Evolutionary conservation across 306 rosid genomes (phyloP), one percentile per base, ranked within the genome.

Genomic region (Glycine tomentella): DNA sequence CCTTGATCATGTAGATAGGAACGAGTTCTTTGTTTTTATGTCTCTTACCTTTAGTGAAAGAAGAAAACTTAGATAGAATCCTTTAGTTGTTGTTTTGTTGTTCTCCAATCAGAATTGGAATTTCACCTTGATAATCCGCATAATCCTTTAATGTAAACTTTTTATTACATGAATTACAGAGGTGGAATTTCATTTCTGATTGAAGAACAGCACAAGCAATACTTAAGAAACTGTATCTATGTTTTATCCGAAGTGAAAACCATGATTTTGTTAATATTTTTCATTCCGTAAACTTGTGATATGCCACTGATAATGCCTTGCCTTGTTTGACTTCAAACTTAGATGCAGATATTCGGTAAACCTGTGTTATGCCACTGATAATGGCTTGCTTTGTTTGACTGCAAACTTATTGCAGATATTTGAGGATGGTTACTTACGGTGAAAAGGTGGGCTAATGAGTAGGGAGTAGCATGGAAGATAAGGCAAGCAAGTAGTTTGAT

Each of bases 331-430:
- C 31, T 25, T 25, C 31, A 25, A 25, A 25, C 31, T 25, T 25
- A 25, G 31, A 2, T 25, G 2, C 31, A 25, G 31, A 25, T 25
- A 25, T 25, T 25, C 31, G 31, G 31, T 25, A 25, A 67, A 33
- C 36, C n/a, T 68, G 67, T 72, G 74, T 8, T 76, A 51, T 75
- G 75, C 73, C 59, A 52, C 69, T 59, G n/a, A 71, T 64, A 8
- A 11, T 68, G 74, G 76, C 3, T 82, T 68, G 53, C 49, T 69
- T 56, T 69, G 74, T 81, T 77, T 74, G 77, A 78, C 72, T 68
- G 57, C 82, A 52, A 44, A 74, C 68, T 38, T 79, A 3, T 64
- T 82, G 78, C 74, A 81, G 77, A 56, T 70, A 53, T 51, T 78
- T 80, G 69, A 17, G 73, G 81, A 67, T 17, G 46, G 72, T 78